Evolutionary conservation across 139 green algal genomes (phyloP).

Genomic region (Volvox africanus): DNA sequence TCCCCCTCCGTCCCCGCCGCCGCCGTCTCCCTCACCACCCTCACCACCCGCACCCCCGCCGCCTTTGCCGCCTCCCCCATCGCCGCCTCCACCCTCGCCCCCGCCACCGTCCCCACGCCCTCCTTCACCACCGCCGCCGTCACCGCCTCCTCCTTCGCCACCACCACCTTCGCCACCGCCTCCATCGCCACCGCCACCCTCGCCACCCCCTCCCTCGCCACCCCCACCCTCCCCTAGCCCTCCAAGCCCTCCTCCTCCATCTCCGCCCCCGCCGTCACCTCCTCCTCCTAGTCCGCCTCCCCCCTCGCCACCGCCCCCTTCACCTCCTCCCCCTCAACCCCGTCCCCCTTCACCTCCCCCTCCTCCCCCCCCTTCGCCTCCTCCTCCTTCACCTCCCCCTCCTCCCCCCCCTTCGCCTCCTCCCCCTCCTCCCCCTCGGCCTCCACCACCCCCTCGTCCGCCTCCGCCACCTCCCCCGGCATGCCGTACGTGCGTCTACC

Average conservation of each 20-base stretch:
- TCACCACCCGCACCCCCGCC: background rate
- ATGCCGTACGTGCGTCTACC: background rate
- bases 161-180: background rate
- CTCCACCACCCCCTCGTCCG: background rate
- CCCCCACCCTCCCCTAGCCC: background rate
- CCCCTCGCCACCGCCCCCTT: background rate
- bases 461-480: background rate
- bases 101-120: background rate
- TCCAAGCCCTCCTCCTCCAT: background rate
- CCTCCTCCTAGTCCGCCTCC: background rate
- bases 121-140: background rate
- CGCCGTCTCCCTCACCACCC: background rate
- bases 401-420: background rate
- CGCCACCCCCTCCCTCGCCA: background rate
- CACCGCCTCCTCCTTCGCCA: background rate
- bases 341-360: background rate
- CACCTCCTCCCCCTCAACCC: background rate
- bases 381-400: background rate
- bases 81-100: background rate
- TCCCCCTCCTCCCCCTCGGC: background rate
- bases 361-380: background rate
- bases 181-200: background rate
- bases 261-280: background rate
- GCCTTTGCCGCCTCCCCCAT: background rate
- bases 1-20: background rate